Evolutionary conservation across 2,329 filamentous ascomycete species (phyloP), one percentile per base, ranked within the genome.

Genomic region (Apiospora koreana): DNA sequence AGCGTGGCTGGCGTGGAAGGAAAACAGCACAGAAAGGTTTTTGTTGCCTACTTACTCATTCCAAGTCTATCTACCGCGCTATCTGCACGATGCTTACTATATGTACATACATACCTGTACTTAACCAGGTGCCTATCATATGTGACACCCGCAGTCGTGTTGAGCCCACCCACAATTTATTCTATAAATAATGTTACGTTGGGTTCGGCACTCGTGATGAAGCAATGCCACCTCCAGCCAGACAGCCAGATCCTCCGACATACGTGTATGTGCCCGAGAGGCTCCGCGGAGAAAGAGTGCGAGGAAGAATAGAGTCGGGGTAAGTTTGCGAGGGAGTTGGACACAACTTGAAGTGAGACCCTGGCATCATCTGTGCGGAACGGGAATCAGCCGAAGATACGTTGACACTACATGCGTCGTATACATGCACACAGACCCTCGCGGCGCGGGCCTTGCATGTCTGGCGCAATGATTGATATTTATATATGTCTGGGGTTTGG

Each of bases 341-440:
- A 38, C 31, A 62, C 54, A 62, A 31, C 54, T 38, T 62, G 54
- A 23, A 23, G 54, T 62, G 54, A 62, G 54, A 62, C 54, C 54
- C 54, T 38, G 16, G 28, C 31, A 4, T 38, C 54, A 62, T 38
- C 54, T 62, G 54, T 62, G 54, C 54, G 54, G 54, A 18, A 62
- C 31, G 54, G 31, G 18, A n/a, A 38, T 38, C 31, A 38, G 31
- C 54, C 54, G 54, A 62, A 43, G 41, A 62, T 31, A 38, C 54
- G 28, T 58, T 31, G 18, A 35, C 28, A 58, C 14, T 25, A 50
- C n/a, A 58, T 35, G 31, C 41, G 41, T 43, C 41, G 41, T 43
- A 16, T 16, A 5, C 31, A 38, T 12, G 21, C 31, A 62, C 54
- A 62, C 54, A 62, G 54, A 62, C 54, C 54, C 31, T 16, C 18